phyloP scores from a whole-genome alignment of 495 filamentous ascomycete genomes.

The Aspergillus kassunensis region DNA sequence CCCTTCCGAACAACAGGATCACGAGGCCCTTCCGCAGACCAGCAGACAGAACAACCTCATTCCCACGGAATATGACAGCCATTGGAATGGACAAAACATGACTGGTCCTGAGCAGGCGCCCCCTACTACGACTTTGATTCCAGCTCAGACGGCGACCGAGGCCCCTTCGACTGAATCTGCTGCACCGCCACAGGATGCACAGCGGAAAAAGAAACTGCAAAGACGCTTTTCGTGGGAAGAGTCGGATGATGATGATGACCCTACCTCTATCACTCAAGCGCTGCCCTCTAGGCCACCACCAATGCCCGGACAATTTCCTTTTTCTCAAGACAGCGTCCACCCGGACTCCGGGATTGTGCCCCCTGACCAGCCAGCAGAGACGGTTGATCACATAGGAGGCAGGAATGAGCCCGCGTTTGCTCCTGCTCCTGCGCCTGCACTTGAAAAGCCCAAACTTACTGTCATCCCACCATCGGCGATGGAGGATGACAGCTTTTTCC shows the following conservation, averaged over 20 bases:
- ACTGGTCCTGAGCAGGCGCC: conserved; percentile 11
- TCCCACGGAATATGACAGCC: conserved; percentile 57
- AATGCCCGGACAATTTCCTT: conserved; percentile 20
- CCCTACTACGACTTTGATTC: conserved; percentile 16
- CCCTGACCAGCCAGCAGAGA: background rate
- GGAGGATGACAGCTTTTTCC: conserved; percentile 14
- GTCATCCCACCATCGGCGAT: conserved; percentile 19
- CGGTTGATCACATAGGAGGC: background rate
- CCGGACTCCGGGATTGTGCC: conserved; percentile 10
- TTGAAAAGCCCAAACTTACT: conserved; percentile 24
- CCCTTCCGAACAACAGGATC: conserved; percentile 32
- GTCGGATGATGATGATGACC: conserved; percentile 20
- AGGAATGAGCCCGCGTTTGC: background rate
- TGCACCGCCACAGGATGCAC: conserved; percentile 14
- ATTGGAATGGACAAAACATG: conserved; percentile 44
- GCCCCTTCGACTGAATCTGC: conserved; percentile 18
- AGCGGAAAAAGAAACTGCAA: conserved; percentile 27
- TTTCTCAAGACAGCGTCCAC: conserved; percentile 6
- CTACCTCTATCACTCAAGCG: conserved; percentile 8
- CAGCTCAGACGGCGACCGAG: conserved; percentile 17
- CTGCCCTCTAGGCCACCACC: conserved; percentile 7
- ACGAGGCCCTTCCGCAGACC: conserved; percentile 21
- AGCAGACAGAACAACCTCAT: conserved; percentile 45
- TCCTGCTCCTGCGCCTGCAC: background rate
- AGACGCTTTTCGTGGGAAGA: conserved; percentile 45